Evolutionary conservation across 2,329 filamentous ascomycete genomes (phyloP), one percentile per base, ranked within the genome.

Genomic region (Neodidymelliopsis sp.): DNA sequence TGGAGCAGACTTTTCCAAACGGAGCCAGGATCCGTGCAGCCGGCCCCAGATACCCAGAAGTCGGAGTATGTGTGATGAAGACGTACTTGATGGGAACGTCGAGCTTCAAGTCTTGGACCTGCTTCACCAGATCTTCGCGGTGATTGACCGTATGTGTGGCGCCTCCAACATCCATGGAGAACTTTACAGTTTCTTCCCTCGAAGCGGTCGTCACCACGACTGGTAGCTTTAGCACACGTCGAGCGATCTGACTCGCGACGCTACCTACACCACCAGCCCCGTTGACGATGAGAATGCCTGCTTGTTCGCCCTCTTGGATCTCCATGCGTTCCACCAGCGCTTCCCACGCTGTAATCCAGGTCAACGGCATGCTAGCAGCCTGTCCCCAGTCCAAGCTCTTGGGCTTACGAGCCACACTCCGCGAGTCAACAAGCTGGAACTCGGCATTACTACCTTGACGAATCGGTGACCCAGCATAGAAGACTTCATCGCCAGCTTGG

Each of bases 181-280:
- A 78, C 9, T 59, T 59, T 4, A 53, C 60, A 1, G 74, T 78
- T 60, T 78, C 76, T 7, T 67, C 63, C 15, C 76, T 51, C 11
- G 72, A 76, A 2, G 75, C 71, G 1, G 76, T 78, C 1, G 76
- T 75, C 24, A 78, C 63, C 4, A 78, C 75, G n/a, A 74, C 69
- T 0, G 74, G 75, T 4, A 79, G 50, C 12, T 70, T 63, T 7
- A 78, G 54, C 6, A 76, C 47, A 5, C 65, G 53, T 0, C 75
- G 65, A 1, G 76, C 77, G 42, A 80, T 74, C 57, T 79, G 77
- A 5, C 67, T 74, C 2, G 75, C 75, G 6, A 77, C 69, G 10
- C 69, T 71, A 6, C 77, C 77, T 20, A 79, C 74, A 28, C 74
- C 77, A 22, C 77, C 77, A 2, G 72, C 70, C 1, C 77, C 77